phyloP scores from a whole-genome alignment of 306 rosid species.

The Begonia loranthoides region DNA sequence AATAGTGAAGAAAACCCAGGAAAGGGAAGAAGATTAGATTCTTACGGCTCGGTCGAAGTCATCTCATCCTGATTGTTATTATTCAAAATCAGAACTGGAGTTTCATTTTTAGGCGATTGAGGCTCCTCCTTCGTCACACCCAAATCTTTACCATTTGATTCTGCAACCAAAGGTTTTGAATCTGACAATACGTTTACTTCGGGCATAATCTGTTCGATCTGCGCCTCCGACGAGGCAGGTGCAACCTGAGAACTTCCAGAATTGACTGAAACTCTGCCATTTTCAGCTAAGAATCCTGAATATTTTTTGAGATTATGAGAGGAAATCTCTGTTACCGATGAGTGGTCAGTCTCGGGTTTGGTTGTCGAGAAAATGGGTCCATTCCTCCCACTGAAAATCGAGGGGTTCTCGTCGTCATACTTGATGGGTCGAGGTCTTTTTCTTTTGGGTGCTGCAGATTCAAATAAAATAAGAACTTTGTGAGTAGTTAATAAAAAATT shows the following conservation, averaged over 20 bases:
- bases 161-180: constrained; percentile 29
- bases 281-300: constrained; percentile 47
- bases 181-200: constrained; percentile 28
- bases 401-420: constrained; percentile 53
- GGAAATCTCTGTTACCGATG: constrained; percentile 30
- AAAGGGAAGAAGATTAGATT: neutral
- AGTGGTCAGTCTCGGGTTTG: constrained; percentile 36
- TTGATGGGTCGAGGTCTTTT: constrained; percentile 69
- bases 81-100: constrained; percentile 34
- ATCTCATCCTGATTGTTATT: constrained; percentile 36
- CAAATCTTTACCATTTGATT: constrained; percentile 38
- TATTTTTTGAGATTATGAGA: constrained; percentile 33
- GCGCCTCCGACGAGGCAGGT: constrained; percentile 19
- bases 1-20: neutral
- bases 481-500: no score
- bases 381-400: constrained; percentile 25
- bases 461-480: constrained; percentile 3
- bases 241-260: constrained; percentile 17
- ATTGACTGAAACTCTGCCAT: constrained; percentile 18
- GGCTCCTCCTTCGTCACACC: constrained; percentile 42
- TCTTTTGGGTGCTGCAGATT: constrained; percentile 70
- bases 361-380: constrained; percentile 35
- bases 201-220: constrained; percentile 28
- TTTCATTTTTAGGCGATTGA: constrained; percentile 65
- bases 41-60: constrained; percentile 76